Evolutionary conservation across 352 stramenopile genomes (phyloP), one percentile per base, ranked within the genome.

Genomic region (Pythium myriotylum): DNA sequence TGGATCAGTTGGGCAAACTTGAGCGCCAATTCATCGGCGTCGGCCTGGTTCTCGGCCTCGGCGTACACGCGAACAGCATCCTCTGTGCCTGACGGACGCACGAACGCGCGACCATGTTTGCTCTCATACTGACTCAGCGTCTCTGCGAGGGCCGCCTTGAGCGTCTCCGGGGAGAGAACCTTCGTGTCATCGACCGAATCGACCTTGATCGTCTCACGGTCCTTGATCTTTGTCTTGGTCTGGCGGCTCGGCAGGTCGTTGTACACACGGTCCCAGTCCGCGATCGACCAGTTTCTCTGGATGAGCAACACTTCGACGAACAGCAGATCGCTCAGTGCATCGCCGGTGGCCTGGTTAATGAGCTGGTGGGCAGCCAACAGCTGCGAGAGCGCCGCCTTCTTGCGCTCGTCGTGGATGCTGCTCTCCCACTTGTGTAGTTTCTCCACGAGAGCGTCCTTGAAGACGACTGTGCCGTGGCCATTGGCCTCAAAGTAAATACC

Each of bases 401-500:
- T 93, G 60, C 78, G 74, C 56, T 88, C 76, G 54, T 92, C 86
- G 55, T 88, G 77, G 37, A 90, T 55, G 58, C 73, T 71, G 67
- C 77, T 89, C 62, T 92, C 84, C 71, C 76, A 83, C 65, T 92
- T 91, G 66, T 89, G 70, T 14, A 98, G 76, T 47, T 89, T 86
- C 24, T 92, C 82, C 40, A 93, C 83, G 26, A 97, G 81, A 43
- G 81, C 70, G 37, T 96, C 82, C 50, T 91, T 96, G 72, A 99
- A 97, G 22, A 99, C 74, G 24, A 99, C 96, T 2, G 97, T 99
- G 37, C 97, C 97, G 77, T 99, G 97, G 47, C 97, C 97, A 79
- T 99, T 99, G 29, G 97, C 91, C 77, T 99, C 98, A 76, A 99
- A 99, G 85, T 99, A 99, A 40, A 99, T 89, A 32, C 97, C 97